Conservation (phyloP, 139 green algal species). For the Klebsormidium nitens region DNA sequence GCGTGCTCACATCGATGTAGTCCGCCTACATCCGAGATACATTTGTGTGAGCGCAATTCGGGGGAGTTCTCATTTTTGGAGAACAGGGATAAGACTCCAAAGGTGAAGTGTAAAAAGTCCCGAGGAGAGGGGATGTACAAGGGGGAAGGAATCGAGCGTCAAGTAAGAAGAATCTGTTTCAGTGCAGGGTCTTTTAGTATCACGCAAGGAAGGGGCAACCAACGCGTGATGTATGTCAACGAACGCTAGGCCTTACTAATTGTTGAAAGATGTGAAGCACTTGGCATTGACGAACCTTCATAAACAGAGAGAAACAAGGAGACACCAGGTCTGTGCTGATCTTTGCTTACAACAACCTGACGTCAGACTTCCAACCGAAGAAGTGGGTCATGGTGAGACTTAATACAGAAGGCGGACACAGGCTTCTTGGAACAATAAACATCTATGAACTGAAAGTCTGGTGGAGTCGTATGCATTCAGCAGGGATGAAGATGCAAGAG, state of each 20-base stretch:
- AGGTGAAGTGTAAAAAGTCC: neutral
- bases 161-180: neutral
- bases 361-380: neutral
- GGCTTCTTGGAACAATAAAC: neutral
- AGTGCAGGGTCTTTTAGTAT: neutral
- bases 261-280: too few species aligned
- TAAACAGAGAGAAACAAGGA: too few species aligned
- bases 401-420: neutral
- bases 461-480: neutral
- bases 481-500: too few species aligned
- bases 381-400: neutral
- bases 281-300: too few species aligned
- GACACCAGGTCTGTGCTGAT: too few species aligned
- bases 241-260: too few species aligned
- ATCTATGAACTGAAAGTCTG: neutral
- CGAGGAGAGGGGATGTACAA: neutral
- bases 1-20: slow-evolving; percentile 66
- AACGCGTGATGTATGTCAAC: too few species aligned
- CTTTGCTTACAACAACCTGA: neutral
- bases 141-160: slow-evolving; percentile 4
- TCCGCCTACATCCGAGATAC: slow-evolving; percentile 60
- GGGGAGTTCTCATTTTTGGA: neutral
- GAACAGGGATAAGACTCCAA: neutral
- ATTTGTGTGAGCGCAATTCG: neutral
- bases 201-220: too few species aligned